These are phyloP conservation scores for Amphibolis antarctica DNA, from an alignment of 106 monocot species.

Conservation along the genomic window DNA sequence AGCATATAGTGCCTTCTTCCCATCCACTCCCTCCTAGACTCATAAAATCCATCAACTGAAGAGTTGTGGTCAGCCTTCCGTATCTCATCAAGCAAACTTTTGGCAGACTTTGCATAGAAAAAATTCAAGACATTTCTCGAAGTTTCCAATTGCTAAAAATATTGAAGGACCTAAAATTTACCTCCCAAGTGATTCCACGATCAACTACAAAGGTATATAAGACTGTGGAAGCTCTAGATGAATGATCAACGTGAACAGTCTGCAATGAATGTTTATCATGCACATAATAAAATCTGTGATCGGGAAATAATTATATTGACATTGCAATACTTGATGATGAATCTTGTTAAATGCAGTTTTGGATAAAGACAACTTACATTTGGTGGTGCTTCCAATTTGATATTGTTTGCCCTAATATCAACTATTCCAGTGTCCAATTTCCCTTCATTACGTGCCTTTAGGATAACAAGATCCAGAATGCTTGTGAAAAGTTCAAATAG, in stretches of 20 bases:
- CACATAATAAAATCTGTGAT: no score
- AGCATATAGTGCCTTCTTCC: slow-evolving; percentile 79
- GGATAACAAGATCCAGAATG: slow-evolving; percentile 69
- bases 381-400: slow-evolving; percentile 59
- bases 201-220: slow-evolving; percentile 75
- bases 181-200: slow-evolving; percentile 91
- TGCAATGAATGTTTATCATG: slow-evolving; percentile 19
- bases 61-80: slow-evolving; percentile 28
- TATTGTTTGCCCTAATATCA: slow-evolving; percentile 73
- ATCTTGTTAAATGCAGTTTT: not conserved
- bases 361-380: slow-evolving; percentile 35
- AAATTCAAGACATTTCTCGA: not conserved
- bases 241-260: slow-evolving; percentile 78
- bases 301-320: no score
- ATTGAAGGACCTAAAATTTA: slow-evolving; percentile 10
- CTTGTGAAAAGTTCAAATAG: slow-evolving; percentile 84
- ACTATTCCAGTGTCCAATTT: slow-evolving; percentile 94
- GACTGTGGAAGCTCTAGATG: slow-evolving; percentile 85
- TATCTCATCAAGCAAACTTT: slow-evolving; percentile 61
- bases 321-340: slow-evolving; percentile 4
- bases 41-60: slow-evolving; percentile 78
- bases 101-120: slow-evolving; percentile 43
- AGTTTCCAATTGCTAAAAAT: not conserved
- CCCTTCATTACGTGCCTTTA: slow-evolving; percentile 84
- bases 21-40: slow-evolving; percentile 96